Evolutionary conservation across 192 early-diverging fungal species (phyloP), one percentile per base, ranked within the genome.

Genomic region (Cetraspora pellucida): DNA sequence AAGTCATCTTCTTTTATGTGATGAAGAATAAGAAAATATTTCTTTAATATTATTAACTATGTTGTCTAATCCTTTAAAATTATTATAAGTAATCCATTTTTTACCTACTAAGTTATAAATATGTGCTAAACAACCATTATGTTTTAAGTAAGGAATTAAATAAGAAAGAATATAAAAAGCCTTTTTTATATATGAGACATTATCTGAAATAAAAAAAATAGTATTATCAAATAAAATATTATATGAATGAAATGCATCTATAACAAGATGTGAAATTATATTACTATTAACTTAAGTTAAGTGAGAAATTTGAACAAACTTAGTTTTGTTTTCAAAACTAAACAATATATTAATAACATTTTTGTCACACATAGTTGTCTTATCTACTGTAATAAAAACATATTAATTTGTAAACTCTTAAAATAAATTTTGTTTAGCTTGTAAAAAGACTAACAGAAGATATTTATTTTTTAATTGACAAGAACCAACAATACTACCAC

Each of bases 191-290:
- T 69, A 69, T 19, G 2, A 10, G 1, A 21, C 46, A 69, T 49
- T 69, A 50, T 69, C 27, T 25, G 44, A 19, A 69, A 69, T 69
- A 49, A 69, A 69, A 50, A 69, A 47, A 28, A 4, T 49, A 28
- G 47, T 2, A 16, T 49, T 69, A 27, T 69, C 25, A 69, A n/a
- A 50, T 27, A 25, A 27, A 23, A 69, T 49, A 28, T 69, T 69
- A 69, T 69, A 69, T 27, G 6, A 52, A 2, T 65, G 14, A 23
- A 69, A 0, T 23, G 47, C 47, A 7, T 9, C 25, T 11, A 69
- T 28, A 14, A 69, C 8, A 7, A 69, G 25, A 25, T 47, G 27
- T 25, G 47, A 21, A 69, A 69, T 69, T 47, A 27, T 10, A 9
- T 8, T 27, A 69, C 47, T 19, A 69, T 69, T 69, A 7, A 52